phyloP scores from a whole-genome alignment of 1,139 yeast genomes.

The Yamadazyma sp. region DNA sequence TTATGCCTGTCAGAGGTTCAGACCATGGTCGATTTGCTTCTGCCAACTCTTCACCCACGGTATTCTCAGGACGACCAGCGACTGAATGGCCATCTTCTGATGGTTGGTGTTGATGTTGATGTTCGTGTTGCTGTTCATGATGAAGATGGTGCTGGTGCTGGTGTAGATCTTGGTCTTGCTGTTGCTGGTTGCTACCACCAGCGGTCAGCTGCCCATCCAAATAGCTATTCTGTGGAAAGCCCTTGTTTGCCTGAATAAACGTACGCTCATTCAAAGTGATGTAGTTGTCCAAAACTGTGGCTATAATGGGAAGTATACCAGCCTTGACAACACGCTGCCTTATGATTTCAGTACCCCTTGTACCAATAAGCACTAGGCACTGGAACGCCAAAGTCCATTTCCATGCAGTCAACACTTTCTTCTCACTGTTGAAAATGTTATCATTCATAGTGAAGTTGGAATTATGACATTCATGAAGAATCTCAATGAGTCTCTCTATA shows the following conservation, averaged over 20 bases:
- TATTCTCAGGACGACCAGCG: no score
- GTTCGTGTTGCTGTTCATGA: no score
- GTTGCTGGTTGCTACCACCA: background rate
- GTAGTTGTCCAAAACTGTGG: conserved; percentile 89
- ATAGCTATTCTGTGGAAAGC: background rate
- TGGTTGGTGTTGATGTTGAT: no score
- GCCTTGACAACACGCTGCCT: conserved; percentile 87
- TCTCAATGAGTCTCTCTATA: conserved; percentile 80
- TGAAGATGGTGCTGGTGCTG: background rate
- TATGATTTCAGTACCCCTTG: conserved; percentile 86
- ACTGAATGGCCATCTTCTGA: no score
- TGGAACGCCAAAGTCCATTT: conserved; percentile 96
- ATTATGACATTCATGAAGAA: conserved; percentile 74
- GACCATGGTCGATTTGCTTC: no score
- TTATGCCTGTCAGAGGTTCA: background rate
- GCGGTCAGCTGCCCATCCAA: background rate
- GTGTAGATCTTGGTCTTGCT: background rate
- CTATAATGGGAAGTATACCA: conserved; percentile 86
- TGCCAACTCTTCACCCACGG: no score
- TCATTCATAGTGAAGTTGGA: conserved; percentile 32
- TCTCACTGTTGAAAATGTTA: conserved; percentile 44
- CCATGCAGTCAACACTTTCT: conserved; percentile 75
- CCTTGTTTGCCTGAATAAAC: conserved; percentile 32
- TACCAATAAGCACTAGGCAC: conserved; percentile 85
- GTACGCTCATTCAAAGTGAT: conserved; percentile 46